Conservation (phyloP, 352 stramenopile genomes). For the Phytopythium vexans region DNA sequence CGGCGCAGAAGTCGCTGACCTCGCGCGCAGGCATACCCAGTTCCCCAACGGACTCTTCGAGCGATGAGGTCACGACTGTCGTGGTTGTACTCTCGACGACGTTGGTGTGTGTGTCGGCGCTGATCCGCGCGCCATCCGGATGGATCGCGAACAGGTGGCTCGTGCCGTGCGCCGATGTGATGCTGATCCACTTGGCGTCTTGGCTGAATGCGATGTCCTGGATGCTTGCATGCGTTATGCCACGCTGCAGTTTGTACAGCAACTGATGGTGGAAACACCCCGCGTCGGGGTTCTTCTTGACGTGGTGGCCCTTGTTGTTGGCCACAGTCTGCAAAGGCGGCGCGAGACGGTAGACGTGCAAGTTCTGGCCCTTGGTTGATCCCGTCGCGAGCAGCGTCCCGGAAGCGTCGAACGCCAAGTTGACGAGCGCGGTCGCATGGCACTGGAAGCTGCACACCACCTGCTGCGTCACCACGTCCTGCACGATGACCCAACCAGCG, state of each 20-base stretch:
- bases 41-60: neutral
- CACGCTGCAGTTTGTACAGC: constrained; percentile 85
- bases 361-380: constrained; percentile 82
- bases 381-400: constrained; percentile 75
- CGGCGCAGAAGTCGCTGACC: constrained; percentile 71
- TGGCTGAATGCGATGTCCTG: constrained; percentile 79
- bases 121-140: constrained; percentile 64
- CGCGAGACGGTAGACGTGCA: constrained; percentile 80
- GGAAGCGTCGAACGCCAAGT: constrained; percentile 72
- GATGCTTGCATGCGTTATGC: constrained; percentile 85
- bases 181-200: constrained; percentile 84
- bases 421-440: constrained; percentile 69
- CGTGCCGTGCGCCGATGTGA: constrained; percentile 81
- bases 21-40: constrained; percentile 26
- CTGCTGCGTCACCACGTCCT: constrained; percentile 58
- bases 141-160: constrained; percentile 84
- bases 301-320: constrained; percentile 16
- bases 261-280: constrained; percentile 30
- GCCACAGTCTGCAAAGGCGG: constrained; percentile 46
- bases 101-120: constrained; percentile 66
- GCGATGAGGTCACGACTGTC: neutral
- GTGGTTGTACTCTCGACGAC: constrained; percentile 12
- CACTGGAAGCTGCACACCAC: constrained; percentile 75
- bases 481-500: constrained; percentile 61
- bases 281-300: too few species aligned